Evolutionary conservation across 345 rosid genomes (phyloP), one percentile per base, ranked within the genome.

Genomic region (Raphanus raphanistrum): DNA sequence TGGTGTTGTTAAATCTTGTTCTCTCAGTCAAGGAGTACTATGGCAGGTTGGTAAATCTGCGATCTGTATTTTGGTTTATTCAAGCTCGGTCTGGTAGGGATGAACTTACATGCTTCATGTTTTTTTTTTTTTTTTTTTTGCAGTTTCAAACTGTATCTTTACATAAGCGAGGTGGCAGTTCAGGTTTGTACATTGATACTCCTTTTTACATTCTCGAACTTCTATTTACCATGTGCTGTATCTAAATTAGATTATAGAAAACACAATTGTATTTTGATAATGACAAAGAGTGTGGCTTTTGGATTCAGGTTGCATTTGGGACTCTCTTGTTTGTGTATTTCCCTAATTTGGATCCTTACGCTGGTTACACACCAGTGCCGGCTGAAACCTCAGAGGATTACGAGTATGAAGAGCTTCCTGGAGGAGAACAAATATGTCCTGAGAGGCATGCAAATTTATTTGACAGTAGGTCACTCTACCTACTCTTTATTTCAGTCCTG

Each of bases 341-440:
- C 76, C 99, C 99, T 71, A 76, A 85, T 79, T 79, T 91, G 98
- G 98, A 91, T 75, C 94, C 96, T 75, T 85, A 88, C 71, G 90
- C 97, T 84, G 97, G 98, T 79, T 95, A 95, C 82, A 85, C 92
- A 60, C 90, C 91, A 48, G 27, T 87, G 81, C 67, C 69, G 17
- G 70, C 79, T 79, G 94, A 91, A 75, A 80, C 80, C 52, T 69
- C 78, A 15, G 97, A 86, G 25, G 89, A 90, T 74, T 79, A 80
- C 78, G 99, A 85, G 78, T 95, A 95, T 84, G 93, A 90, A 81
- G 98, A 89, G 81, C 96, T 95, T 72, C 89, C 98, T 70, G 94
- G 88, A 65, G 97, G 90, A 84, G 96, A 95, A 82, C 82, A 87
- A 65, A 88, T 91, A 81, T 95, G 97, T 73, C 99, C 99, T 3